Evolutionary conservation across 176 grass and related monocot genomes (phyloP), one percentile per base, ranked within the genome.

Genomic region (Rhynchospora tenuis): DNA sequence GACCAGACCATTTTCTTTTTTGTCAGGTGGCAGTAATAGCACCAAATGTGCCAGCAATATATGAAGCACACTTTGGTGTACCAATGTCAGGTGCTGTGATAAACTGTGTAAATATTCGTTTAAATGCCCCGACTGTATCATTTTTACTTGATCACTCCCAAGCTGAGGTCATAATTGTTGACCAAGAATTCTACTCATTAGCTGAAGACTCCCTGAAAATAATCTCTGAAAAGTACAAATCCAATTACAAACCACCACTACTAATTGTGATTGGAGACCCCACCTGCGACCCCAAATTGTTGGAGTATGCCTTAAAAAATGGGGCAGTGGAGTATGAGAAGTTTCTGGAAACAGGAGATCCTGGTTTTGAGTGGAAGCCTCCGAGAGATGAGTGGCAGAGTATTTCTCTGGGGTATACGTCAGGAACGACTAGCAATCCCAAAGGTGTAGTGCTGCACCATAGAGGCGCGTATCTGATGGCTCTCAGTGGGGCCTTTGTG

Each of bases 41-140:
- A 73, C 95, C 95, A 81, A 98, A 98, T 64, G 83, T 98, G n/a
- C 95, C 95, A 65, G 90, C 95, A 64, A 83, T 90, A 28, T 98
- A 94, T 24, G 95, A 94, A 86, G 92, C 90, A 45, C 95, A 98
- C 86, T 98, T 98, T 91, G 95, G 95, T 72, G 92, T 94, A 48
- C 95, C 95, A 17, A 98, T 98, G 95, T 86, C 90, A 65, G 95
- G 95, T 54, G 95, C 95, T 75, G 92, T 94, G 38, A 85, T 98
- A 16, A 94, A 94, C 64, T 89, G 87, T 14, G 55, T 98, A 33
- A 98, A 98, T 58, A 91, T 93, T 64, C 89, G 95, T 74, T 73
- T 94, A 70, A 94, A 94, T 87, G 88, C 92, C 88, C 22, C 92
- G 6, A 94, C 92, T 24, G 60, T 94, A 24, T 89, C 95, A 20